Evolutionary conservation across 495 filamentous ascomycete genomes (phyloP).

Genomic region (Chaetomium fimeti): DNA sequence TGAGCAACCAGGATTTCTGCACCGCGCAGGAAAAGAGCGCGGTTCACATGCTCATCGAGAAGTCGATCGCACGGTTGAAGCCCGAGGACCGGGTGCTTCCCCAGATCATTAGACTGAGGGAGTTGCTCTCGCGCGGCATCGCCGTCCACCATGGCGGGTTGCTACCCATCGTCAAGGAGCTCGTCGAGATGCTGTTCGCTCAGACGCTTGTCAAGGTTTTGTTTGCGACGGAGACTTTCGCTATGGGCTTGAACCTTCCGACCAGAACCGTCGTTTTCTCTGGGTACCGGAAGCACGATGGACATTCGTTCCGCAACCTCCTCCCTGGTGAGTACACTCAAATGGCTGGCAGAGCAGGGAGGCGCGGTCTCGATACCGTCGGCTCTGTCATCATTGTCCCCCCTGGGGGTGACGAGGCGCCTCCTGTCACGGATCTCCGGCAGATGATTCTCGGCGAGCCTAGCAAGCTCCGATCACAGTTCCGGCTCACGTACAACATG

Average conservation of each 20-base stretch:
- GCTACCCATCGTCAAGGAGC: constrained; percentile 94
- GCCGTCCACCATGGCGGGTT: constrained; percentile 96
- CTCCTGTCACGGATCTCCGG: constrained; percentile 72
- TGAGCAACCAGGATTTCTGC: constrained; percentile 92
- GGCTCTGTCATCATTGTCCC: constrained; percentile 92
- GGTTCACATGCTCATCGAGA: constrained; percentile 96
- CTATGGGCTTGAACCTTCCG: constrained; percentile 95
- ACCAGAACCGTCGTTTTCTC: constrained; percentile 97
- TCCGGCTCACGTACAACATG: constrained; percentile 98
- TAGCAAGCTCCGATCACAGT: constrained; percentile 92
- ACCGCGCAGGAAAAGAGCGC: constrained; percentile 90
- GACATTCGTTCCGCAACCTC: constrained; percentile 83
- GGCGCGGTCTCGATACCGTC: constrained; percentile 86
- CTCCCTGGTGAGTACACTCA: constrained; percentile 96
- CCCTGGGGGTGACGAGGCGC: constrained; percentile 75
- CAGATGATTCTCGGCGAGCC: constrained; percentile 97
- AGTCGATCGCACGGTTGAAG: constrained; percentile 87
- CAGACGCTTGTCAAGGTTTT: constrained; percentile 92
- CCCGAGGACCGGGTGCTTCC: constrained; percentile 85
- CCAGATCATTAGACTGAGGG: constrained; percentile 83
- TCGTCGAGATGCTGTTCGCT: constrained; percentile 95
- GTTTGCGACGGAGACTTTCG: constrained; percentile 97
- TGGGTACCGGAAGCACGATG: constrained; percentile 94
- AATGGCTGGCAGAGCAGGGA: constrained; percentile 94
- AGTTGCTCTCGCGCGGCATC: constrained; percentile 82